These are phyloP conservation scores for Cercospora nicotianae DNA, from an alignment of 2,329 filamentous ascomycete species.

Conservation along the genomic window DNA sequence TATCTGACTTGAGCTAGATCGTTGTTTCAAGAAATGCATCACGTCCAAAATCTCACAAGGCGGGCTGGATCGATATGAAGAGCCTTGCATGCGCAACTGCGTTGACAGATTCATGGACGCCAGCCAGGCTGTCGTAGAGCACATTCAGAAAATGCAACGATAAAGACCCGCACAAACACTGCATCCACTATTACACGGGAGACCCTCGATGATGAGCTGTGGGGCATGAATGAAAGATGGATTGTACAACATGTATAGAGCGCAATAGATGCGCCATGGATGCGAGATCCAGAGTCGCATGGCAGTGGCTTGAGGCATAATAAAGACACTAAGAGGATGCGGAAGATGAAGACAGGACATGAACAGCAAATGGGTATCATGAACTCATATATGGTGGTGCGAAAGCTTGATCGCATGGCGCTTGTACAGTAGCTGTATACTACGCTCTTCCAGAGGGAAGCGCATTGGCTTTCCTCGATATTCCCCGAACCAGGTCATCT, in stretches of 20 bases:
- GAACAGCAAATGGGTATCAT: conserved; percentile 16
- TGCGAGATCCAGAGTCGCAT: background rate
- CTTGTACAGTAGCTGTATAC: conserved; percentile 25
- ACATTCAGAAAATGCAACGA: conserved; percentile 65
- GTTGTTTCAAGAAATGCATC: conserved; percentile 93
- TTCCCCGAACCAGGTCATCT: conserved; percentile 5
- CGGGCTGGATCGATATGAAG: conserved; percentile 74
- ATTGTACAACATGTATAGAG: conserved; percentile 22
- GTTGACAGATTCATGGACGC: conserved; percentile 92
- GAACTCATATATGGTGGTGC: conserved; percentile 12
- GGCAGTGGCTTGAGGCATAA: background rate
- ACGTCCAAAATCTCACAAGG: conserved; percentile 69
- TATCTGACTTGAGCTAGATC: conserved; percentile 18
- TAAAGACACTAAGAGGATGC: background rate
- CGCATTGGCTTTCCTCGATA: conserved; percentile 7
- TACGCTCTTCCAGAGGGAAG: conserved; percentile 16
- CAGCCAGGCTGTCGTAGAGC: conserved; percentile 79
- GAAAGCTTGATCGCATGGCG: conserved; percentile 25
- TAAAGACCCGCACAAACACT: conserved; percentile 4
- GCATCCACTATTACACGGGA: background rate
- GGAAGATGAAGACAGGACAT: background rate
- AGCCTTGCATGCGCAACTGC: conserved; percentile 85
- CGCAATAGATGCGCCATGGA: background rate
- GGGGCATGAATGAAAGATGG: background rate
- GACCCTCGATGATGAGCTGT: background rate